These are phyloP conservation scores for Paramecium pentaurelia DNA, from an alignment of 73 alveolate genomes.

Conservation along the genomic window DNA sequence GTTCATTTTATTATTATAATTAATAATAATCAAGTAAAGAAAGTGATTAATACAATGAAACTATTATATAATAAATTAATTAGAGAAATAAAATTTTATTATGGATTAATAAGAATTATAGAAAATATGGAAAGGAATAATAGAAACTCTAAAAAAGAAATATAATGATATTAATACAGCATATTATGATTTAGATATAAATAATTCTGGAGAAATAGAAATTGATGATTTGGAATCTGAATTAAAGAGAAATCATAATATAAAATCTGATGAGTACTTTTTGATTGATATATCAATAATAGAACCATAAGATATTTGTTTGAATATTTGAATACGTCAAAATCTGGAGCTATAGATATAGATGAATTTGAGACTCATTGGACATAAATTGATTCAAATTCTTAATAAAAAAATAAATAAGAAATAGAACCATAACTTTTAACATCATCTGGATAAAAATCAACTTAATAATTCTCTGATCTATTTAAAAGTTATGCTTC, in stretches of 20 bases:
- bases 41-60: not conserved
- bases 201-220: not conserved
- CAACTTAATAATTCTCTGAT: slow-evolving; percentile 18
- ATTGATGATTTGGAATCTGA: not conserved
- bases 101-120: not conserved
- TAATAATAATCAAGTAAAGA: not conserved
- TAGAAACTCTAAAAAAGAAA: not conserved
- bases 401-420: not conserved
- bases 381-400: not conserved
- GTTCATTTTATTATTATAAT: not conserved
- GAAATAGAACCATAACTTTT: not conserved
- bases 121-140: not conserved
- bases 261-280: not conserved
- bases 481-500: slow-evolving; percentile 5
- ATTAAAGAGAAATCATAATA: not conserved
- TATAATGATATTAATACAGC: not conserved
- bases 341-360: not conserved
- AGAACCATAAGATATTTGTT: not conserved
- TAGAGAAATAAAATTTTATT: not conserved
- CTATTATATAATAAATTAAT: not conserved
- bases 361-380: not conserved
- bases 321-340: not conserved
- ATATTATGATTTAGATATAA: not conserved
- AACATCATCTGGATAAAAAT: not conserved
- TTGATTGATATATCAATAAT: not conserved